Base-by-base conservation (phyloP, 2,329 filamentous ascomycete genomes). In the Aureobasidium sp. region DNA sequence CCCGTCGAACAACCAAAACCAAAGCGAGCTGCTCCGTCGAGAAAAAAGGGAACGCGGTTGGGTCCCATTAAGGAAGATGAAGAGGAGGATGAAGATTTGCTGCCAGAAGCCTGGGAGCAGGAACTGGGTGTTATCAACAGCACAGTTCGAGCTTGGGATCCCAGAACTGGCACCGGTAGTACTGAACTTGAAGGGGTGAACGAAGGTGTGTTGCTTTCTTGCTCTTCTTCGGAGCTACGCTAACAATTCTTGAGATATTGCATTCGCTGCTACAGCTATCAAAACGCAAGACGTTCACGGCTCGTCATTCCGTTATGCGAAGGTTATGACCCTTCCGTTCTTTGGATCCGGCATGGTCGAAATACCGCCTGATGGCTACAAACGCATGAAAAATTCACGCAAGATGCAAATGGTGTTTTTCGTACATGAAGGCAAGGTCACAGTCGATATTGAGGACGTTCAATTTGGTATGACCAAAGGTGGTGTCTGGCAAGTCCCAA, bases 341-440 rank as follows among this genome's bases (percentile, higher is more conserved):
- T 90, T 97, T 74, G 92, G 92, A 37, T 88, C 89, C 10, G 94
- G 94, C 17, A 83, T 97, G 59, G 89, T 99, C 41, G 93, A 97
- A 69, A 78, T 99, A 56, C 90, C 91, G 6, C 87, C 90, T 0
- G 87, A 88, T 2, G 86, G 89, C 36, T 85, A 89, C 71, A 99
- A 99, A 79, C 85, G 87, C 68, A 84, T 87, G 53, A 97, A 97
- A 81, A 97, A 97, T 75, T 89, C 89, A 39, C 84, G 93, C 65
- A 92, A 89, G 77, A 97, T 97, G 90, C 92, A 97, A 72, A 94
- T 99, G 88, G 87, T 89, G 1, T 97, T 97, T 74, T 97, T 96
- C 69, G 88, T 99, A 34, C 87, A 91, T 68, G 83, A 84, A 48
- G 94, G 94, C 26, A 86, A 88, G 66, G 91, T 97, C 24, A 81